Conservation (phyloP, 768 basidiomycete species). For the Filobasidium floriforme region DNA sequence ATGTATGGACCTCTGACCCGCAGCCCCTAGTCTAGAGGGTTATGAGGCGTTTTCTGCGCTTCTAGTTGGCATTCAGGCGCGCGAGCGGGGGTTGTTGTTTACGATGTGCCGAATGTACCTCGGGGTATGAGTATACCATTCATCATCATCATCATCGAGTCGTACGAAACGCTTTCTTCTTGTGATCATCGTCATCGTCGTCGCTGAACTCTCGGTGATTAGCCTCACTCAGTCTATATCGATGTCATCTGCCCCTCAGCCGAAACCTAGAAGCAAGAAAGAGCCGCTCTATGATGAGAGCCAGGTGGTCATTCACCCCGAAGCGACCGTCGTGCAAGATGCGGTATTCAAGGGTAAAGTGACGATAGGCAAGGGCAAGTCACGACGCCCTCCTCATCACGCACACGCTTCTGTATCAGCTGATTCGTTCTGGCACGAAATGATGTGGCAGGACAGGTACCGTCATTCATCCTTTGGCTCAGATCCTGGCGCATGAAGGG, state of each 20-base stretch:
- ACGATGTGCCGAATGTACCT: too few relatives aligned
- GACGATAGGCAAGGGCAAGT: conserved; percentile 62
- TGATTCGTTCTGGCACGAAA: neutral
- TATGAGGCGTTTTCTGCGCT: neutral
- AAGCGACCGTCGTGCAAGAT: conserved; percentile 80
- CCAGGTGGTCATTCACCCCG: neutral
- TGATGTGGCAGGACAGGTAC: conserved; percentile 52
- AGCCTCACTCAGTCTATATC: too few relatives aligned
- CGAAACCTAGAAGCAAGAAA: neutral
- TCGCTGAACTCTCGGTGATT: too few relatives aligned
- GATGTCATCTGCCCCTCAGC: neutral
- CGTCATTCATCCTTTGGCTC: conserved; percentile 87
- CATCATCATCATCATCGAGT: neutral
- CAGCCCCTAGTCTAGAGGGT: too few relatives aligned
- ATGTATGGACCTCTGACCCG: neutral
- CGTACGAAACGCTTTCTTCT: too few relatives aligned
- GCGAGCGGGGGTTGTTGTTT: neutral
- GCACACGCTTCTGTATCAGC: too few relatives aligned
- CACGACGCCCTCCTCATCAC: conserved; percentile 47
- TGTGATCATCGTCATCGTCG: too few relatives aligned
- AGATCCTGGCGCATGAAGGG: conserved; percentile 81
- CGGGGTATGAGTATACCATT: too few relatives aligned
- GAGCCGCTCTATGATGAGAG: conserved; percentile 2
- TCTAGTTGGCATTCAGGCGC: neutral
- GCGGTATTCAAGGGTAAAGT: conserved; percentile 90